Evolutionary conservation across 768 basidiomycete genomes (phyloP), one percentile per base, ranked within the genome.

Genomic region (Suillus paluster): DNA sequence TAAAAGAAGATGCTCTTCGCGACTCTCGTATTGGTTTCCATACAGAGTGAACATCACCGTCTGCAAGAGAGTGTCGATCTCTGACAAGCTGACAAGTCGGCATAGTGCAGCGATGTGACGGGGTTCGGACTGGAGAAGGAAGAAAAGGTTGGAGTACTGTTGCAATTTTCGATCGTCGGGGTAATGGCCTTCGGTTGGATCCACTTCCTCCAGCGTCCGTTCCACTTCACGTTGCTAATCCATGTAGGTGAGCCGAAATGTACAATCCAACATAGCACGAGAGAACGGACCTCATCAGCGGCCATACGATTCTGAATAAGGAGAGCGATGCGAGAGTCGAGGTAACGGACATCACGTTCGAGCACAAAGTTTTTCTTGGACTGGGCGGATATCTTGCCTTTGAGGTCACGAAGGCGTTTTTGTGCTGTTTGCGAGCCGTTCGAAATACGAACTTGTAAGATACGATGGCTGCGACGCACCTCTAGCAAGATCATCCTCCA

Each of bases 41-140:
- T 99, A 99, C 33, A 99, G 86, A 19, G 97, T 99, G 80, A 99
- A 99, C 97, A 99, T 99, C 77, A 99, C 97, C 3, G 97, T 99
- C 76, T 99, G 97, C 30, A 99, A 87, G 62, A 99, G 90, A 50
- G 97, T 99, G 77, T 99, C 97, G 71, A 99, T 99, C 80, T 99
- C 97, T 52, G 92, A 88, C 42, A 99, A 79, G 66, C 91, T 94
- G 77, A 99, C 97, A 62, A 99, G 91, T 19, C 97, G 91, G 71
- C 97, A 99, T 25, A 99, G 86, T 56, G 93, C 89, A 41, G 97
- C 97, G 67, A 99, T 91, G 77, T 99, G 97, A 46, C 97, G 89
- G 15, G 97, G 97, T 74, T 99, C 97, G 38, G 94, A 95, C 73
- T 99, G 97, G 48, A 99, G 88, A 58, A 99, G 87, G 84, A 99